Conservation (phyloP, 2,329 filamentous ascomycete genomes). For the Coniochaeta hoffmannii region DNA sequence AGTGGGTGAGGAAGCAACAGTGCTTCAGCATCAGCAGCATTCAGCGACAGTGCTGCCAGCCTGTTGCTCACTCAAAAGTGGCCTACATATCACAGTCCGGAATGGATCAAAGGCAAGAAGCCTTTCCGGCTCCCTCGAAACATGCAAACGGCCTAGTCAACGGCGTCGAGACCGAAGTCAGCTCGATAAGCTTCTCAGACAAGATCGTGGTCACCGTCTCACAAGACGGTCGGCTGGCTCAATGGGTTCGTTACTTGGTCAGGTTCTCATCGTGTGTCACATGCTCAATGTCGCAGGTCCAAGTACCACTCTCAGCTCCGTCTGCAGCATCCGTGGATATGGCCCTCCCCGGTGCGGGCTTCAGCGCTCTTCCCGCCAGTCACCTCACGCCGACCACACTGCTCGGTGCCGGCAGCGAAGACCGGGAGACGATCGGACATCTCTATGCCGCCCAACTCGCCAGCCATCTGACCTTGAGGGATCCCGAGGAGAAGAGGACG, state of each 20-base stretch:
- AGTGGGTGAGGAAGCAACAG: not conserved
- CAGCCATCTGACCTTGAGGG: conserved; percentile 64
- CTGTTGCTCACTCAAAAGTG: not conserved
- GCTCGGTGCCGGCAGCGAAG: conserved; percentile 72
- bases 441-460: conserved; percentile 86
- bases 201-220: conserved; percentile 86
- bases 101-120: conserved; percentile 36
- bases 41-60: not conserved
- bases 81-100: conserved; percentile 26
- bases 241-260: conserved; percentile 66
- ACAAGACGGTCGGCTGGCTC: conserved; percentile 75
- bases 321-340: conserved; percentile 58
- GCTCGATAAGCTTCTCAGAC: conserved; percentile 70
- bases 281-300: conserved; percentile 47
- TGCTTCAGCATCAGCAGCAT: not conserved
- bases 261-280: conserved; percentile 14
- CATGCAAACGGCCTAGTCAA: conserved; percentile 55
- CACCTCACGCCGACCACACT: conserved; percentile 83
- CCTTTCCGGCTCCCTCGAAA: conserved; percentile 62
- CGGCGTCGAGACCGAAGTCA: conserved; percentile 63
- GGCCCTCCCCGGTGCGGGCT: conserved; percentile 37
- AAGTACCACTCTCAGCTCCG: conserved; percentile 68
- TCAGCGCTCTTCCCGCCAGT: conserved; percentile 61
- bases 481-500: conserved; percentile 55
- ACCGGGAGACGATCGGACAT: conserved; percentile 77